These are phyloP conservation scores for Teratosphaeria gauchensis DNA, from an alignment of 2,329 filamentous ascomycete genomes.

Conservation along the genomic window DNA sequence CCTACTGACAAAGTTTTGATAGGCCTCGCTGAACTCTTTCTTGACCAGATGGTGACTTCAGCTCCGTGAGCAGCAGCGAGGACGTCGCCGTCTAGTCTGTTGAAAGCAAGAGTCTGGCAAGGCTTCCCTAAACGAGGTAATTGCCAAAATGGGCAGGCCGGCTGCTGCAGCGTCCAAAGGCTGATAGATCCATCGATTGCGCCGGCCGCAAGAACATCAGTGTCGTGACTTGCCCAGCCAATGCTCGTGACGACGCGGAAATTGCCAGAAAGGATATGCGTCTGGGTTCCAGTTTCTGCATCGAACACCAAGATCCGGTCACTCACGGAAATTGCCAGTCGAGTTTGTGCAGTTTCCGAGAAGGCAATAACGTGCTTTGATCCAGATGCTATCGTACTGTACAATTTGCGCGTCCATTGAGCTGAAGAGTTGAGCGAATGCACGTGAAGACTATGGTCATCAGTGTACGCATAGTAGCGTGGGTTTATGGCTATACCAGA, in stretches of 20 bases:
- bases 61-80: conserved; percentile 1
- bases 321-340: conserved; percentile 6
- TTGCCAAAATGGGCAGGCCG: conserved; percentile 2
- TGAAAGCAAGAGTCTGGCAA: conserved; percentile 1
- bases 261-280: conserved; percentile 1
- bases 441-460: background rate
- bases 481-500: background rate
- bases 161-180: conserved; percentile 4
- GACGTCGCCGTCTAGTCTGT: background rate
- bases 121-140: background rate
- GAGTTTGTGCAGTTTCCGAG: background rate
- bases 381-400: background rate
- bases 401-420: background rate
- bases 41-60: conserved; percentile 2
- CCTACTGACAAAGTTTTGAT: background rate
- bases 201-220: conserved; percentile 6
- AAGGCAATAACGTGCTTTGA: background rate
- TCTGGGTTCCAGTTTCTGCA: background rate
- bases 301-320: conserved; percentile 2
- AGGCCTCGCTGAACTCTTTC: background rate
- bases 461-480: background rate
- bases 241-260: conserved; percentile 8
- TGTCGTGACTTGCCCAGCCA: conserved; percentile 3
- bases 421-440: background rate
- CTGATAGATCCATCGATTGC: conserved; percentile 8